These are phyloP conservation scores for Eucalyptus dawsonii DNA, from an alignment of 345 rosid genomes.

Conservation along the genomic window DNA sequence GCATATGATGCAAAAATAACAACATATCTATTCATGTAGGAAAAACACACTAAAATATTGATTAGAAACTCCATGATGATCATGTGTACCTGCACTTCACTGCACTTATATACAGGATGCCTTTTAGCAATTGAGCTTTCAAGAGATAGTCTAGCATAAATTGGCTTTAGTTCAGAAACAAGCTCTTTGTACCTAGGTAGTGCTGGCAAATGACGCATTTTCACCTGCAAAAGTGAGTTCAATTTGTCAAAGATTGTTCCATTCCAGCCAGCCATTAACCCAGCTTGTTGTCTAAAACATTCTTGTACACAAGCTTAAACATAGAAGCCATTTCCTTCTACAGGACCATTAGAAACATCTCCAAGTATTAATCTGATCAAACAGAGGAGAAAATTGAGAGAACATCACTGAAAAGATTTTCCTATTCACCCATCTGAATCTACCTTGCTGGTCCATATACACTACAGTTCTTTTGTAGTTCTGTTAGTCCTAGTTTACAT, in stretches of 20 bases:
- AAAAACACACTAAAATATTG: neutral
- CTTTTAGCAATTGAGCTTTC: conserved; percentile 49
- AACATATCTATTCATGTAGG: neutral
- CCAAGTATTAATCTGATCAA: neutral
- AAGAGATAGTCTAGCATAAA: conserved; percentile 48
- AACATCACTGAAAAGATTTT: neutral
- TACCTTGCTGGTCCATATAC: neutral
- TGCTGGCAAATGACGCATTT: conserved; percentile 34
- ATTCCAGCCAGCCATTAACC: neutral
- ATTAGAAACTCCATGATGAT: neutral
- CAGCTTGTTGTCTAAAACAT: neutral
- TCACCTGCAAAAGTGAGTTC: conserved; percentile 28
- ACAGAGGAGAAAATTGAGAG: neutral
- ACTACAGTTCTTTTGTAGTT: neutral
- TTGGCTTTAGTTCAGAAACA: conserved; percentile 55
- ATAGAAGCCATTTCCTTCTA: neutral
- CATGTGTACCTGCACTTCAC: conserved; percentile 58
- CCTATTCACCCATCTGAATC: neutral
- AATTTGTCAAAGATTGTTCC: neutral
- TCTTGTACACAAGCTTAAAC: neutral
- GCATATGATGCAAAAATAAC: neutral
- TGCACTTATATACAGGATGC: conserved; percentile 80
- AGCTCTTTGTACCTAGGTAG: conserved; percentile 75
- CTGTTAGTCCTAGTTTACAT: neutral
- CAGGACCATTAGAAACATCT: neutral